Base-by-base conservation (phyloP, 495 filamentous ascomycete genomes). In the Cairneyella variabilis region DNA sequence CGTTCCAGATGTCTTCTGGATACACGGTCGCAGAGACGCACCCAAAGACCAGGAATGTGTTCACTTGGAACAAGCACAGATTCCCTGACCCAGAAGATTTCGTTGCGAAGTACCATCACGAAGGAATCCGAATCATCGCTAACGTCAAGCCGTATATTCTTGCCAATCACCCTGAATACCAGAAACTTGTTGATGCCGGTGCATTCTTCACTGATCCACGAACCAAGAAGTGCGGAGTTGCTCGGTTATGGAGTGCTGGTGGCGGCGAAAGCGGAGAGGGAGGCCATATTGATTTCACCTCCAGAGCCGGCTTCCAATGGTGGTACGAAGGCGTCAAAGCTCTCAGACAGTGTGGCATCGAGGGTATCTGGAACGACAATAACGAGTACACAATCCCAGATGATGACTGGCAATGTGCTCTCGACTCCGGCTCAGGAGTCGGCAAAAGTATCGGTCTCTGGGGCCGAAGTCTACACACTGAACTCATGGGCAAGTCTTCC, bases 311-410 rank as follows among this genome's bases (percentile, higher is more conserved):
- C n/a, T 84, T 81, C 64, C 67, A 79, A 18, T 88, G 81, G 78
- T 88, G 84, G 84, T 83, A 79, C 54, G 69, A 83, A 16, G 83
- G 83, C 6, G 76, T 83, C 10, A 72, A 79, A 51, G 75, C 69
- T 38, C 72, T 88, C 36, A 79, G 80, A 48, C 69, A 76, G 23
- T 67, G 71, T 17, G 83, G 83, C 16, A 81, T 88, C 51, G 83
- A 87, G 54, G 81, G 74, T 26, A 86, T 86, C 66, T 88, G 85
- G 85, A 88, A 85, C 56, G 85, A 88, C 65, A 88, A 88, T 66
- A 86, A 86, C 61, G 85, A 88, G 67, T 87, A 85, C 63, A 84
- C 80, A 5, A 72, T 83, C 3, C 80, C 82, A 0, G 71, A 76
- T 59, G 84, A 88, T 48, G 72, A 78, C 48, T 87, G 83, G 82